Evolutionary conservation across 768 basidiomycete species (phyloP), one percentile per base, ranked within the genome.

Genomic region (Tylopilus felleus): DNA sequence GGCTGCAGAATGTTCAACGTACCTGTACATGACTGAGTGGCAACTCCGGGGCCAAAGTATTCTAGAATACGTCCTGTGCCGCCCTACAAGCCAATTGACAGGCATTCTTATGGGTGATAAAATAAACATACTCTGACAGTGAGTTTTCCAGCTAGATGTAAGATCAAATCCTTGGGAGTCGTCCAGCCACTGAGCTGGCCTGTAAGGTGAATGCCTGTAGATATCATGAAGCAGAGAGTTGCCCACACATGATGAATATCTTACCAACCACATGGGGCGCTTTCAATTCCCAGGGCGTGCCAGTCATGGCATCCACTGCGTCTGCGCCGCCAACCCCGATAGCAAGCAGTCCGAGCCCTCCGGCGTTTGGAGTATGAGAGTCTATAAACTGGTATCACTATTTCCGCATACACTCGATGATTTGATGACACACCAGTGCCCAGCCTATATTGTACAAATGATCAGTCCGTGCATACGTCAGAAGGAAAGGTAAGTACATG

Each of bases 301-400:
- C 93, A 3, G 95, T 98, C 85, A 99, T 88, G 9, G 94, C 96
- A 71, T 99, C 97, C 19, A 98, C 95, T 22, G 93, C 93, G 66
- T 99, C 97, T 31, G 96, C 97, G 51, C 97, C 97, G 56, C 97
- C 97, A n/a, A 99, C 96, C 48, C 97, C 97, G 50, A 98, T 97
- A 5, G 97, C 97, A 56, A 99, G 81, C 78, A 94, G 81, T 12
- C 97, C 96, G 47, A 99, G 82, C 27, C 97, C 97, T 51, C 96
- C 94, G 48, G 97, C 97, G 68, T 99, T 98, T 1, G 97, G 97
- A 2, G 97, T 98, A 71, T 99, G 97, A 22, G 92, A 95, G 71
- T 98, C 96, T 84, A 70, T 58, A 53, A n/a, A 50, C 25, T 46
- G 54, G 1, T 28, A 50, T 61, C 17, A 57, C 16, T 31, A 10